Evolutionary conservation across 176 grass and related monocot species (phyloP), one percentile per base, ranked within the genome.

Genomic region (Cymbopogon citratus): DNA sequence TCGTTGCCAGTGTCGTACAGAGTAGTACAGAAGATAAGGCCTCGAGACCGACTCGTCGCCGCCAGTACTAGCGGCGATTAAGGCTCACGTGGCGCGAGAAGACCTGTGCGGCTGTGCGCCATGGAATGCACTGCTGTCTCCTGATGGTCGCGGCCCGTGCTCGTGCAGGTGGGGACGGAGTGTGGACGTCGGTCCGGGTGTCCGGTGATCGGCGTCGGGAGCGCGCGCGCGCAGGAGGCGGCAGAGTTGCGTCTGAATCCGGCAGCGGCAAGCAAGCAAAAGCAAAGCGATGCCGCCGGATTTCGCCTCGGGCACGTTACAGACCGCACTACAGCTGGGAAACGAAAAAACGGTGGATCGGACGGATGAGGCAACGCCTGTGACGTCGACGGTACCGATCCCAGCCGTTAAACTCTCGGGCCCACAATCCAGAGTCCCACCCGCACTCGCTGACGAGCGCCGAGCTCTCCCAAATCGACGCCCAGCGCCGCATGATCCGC

Each of bases 401-500:
- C 1, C 6, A 44, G 57, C 68, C 75, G 75, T 35, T 36, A 12
- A 26, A 1, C 13, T 14, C 1, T 1, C 1, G 44, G 68, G 26
- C 59, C 74, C 86, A 73, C 35, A 33, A 16, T 23, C 14, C 74
- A 77, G 48, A 0, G 2, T 10, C 48, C 46, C 73, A 31, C 46
- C 46, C 0, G 14, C 41, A 51, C 62, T 61, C 3, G 0, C 41
- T 23, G 28, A 23, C 41, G 27, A 64, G 40, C 29, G 78, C 10
- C 75, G 16, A 74, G 76, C 27, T 21, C 73, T 43, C 75, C 39
- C 76, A 85, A 85, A 77, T 71, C 24, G 78, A 64, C 78, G 77
- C 72, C 45, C 78, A 3, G 59, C 83, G 46, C 67, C 78, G 61
- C 60, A 93, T 90, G 85, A 87, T 85, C 45, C 79, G 67, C 77